A percentile compares a stretch with the other conserved stretches of the same genome.
Evolutionary conservation across 345 rosid genomes (phyloP).

Genomic region (Chamaenerion angustifolium): DNA sequence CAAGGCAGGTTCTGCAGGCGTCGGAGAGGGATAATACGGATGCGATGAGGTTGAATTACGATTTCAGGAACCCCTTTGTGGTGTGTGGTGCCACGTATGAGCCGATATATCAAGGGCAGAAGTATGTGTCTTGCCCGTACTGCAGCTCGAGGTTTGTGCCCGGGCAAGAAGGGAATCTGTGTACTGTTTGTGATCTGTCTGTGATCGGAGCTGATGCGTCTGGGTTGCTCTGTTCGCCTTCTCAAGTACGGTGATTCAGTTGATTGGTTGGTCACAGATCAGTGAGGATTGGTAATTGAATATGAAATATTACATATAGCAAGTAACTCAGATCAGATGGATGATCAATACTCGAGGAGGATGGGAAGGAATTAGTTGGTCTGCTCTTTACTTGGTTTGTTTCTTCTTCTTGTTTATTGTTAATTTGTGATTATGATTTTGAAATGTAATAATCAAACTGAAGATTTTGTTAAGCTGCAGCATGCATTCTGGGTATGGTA

Average conservation of each 20-base stretch:
- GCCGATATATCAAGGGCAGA: constrained; percentile 88
- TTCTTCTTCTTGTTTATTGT: too few relatives aligned
- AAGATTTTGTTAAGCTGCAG: too few relatives aligned
- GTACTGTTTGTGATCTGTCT: constrained; percentile 71
- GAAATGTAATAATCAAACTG: too few relatives aligned
- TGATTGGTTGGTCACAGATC: too few relatives aligned
- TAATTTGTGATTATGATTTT: too few relatives aligned
- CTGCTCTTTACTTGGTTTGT: too few relatives aligned
- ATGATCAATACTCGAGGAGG: too few relatives aligned
- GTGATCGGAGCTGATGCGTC: constrained; percentile 89
- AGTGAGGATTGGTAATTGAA: too few relatives aligned
- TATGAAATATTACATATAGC: too few relatives aligned
- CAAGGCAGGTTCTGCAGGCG: constrained; percentile 74
- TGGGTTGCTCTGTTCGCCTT: constrained; percentile 78
- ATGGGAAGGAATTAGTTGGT: too few relatives aligned
- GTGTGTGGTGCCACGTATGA: constrained; percentile 78
- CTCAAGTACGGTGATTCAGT: constrained; percentile 47
- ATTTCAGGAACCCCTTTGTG: constrained; percentile 89
- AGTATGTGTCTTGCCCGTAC: constrained; percentile 72
- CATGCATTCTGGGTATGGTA: too few relatives aligned
- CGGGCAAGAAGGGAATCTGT: constrained; percentile 52
- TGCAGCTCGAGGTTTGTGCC: constrained; percentile 76
- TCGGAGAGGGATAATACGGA: constrained; percentile 72
- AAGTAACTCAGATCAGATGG: too few relatives aligned
- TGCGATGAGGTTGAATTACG: constrained; percentile 54